Percentiles rank a stretch among this genome's conserved stretches.
phyloP scores from a whole-genome alignment of 345 rosid species.

The Ailanthus altissimus region DNA sequence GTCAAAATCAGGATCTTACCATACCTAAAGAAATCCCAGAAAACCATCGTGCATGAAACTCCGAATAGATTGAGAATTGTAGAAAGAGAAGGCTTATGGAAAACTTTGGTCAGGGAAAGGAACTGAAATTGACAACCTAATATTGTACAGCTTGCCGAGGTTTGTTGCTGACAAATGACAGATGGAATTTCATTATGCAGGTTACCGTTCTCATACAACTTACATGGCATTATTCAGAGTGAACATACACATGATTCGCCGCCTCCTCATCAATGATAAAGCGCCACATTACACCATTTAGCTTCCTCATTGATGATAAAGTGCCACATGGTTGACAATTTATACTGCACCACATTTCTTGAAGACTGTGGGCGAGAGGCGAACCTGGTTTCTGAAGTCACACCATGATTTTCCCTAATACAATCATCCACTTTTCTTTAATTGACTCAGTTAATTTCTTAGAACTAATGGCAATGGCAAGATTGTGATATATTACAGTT shows the following conservation, averaged over 20 bases:
- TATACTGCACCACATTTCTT: background rate
- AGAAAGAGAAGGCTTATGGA: background rate
- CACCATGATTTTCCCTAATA: background rate
- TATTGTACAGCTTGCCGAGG: background rate
- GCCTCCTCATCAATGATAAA: background rate
- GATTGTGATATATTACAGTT: background rate
- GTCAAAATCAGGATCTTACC: background rate
- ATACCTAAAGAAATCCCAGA: background rate
- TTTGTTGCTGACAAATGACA: background rate
- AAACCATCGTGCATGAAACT: background rate
- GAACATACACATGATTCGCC: background rate
- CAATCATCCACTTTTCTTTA: background rate
- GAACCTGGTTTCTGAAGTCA: background rate
- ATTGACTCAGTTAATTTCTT: background rate
- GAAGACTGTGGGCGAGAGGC: background rate
- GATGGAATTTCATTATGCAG: background rate
- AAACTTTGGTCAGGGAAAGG: background rate
- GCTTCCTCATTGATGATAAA: background rate
- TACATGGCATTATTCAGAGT: background rate
- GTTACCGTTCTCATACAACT: background rate
- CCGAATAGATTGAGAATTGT: background rate
- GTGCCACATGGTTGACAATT: background rate
- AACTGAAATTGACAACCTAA: background rate
- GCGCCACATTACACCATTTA: background rate
- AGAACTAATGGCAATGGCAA: background rate